These are phyloP conservation scores for Thielaviopsis euricoi DNA, from an alignment of 2,329 filamentous ascomycete species.

Conservation along the genomic window DNA sequence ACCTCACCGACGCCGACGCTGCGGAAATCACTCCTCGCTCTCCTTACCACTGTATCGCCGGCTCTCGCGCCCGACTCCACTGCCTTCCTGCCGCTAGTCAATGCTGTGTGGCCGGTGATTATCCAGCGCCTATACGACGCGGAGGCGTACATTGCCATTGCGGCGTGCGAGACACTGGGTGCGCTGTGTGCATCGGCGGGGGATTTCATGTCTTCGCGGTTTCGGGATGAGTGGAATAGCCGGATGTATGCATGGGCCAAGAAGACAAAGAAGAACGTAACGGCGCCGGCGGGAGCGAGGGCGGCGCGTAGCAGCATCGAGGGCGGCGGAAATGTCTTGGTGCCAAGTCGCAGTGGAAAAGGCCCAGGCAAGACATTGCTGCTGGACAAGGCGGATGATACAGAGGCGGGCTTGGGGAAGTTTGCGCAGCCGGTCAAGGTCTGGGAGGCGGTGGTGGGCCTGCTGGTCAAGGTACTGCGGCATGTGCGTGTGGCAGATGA, in stretches of 20 bases:
- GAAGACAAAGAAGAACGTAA: slow-evolving; percentile 21
- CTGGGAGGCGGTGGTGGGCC: slow-evolving; percentile 43
- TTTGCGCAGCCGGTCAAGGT: slow-evolving; percentile 46
- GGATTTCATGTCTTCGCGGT: slow-evolving; percentile 61
- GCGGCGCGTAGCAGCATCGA: slow-evolving; percentile 4
- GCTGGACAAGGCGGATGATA: background rate
- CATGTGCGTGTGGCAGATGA: slow-evolving; percentile 50
- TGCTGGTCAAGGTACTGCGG: slow-evolving; percentile 44
- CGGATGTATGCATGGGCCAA: slow-evolving; percentile 25
- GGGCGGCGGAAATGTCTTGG: background rate
- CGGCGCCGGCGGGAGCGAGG: slow-evolving; percentile 18
- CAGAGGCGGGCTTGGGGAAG: slow-evolving; percentile 21
- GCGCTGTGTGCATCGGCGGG: slow-evolving; percentile 57
- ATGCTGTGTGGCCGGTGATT: slow-evolving; percentile 79
- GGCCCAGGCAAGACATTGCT: no score
- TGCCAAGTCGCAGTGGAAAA: background rate
- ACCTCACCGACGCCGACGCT: slow-evolving; percentile 69
- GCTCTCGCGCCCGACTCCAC: slow-evolving; percentile 63
- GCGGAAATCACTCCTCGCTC: slow-evolving; percentile 58
- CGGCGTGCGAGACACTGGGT: slow-evolving; percentile 52
- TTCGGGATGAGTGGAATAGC: slow-evolving; percentile 55
- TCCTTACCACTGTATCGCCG: slow-evolving; percentile 57
- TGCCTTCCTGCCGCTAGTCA: slow-evolving; percentile 73
- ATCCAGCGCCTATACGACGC: slow-evolving; percentile 47
- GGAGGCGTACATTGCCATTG: slow-evolving; percentile 51